phyloP scores from a whole-genome alignment of 129 eudicot genomes.

The Lonicera japonica region DNA sequence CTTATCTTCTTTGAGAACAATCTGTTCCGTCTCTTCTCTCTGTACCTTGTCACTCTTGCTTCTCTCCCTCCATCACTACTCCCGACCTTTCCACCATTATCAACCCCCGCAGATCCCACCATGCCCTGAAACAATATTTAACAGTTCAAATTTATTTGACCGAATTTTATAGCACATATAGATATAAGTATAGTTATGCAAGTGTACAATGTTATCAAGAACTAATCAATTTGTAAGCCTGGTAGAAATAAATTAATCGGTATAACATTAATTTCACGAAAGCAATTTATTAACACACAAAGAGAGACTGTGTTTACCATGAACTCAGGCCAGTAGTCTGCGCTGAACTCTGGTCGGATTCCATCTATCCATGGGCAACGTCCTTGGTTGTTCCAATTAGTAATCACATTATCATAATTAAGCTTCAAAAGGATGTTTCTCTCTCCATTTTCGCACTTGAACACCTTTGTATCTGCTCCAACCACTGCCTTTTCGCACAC shows the following conservation, averaged over 20 bases:
- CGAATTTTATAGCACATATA: not conserved
- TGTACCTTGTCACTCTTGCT: slow-evolving; percentile 84
- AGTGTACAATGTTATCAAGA: too few relatives aligned
- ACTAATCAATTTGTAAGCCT: too few relatives aligned
- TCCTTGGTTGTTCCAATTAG: slow-evolving; percentile 67
- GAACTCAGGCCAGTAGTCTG: slow-evolving; percentile 57
- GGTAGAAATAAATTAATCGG: too few relatives aligned
- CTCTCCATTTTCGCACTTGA: slow-evolving; percentile 11
- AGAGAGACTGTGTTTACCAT: slow-evolving; percentile 27
- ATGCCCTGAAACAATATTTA: slow-evolving; percentile 24
- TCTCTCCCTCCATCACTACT: slow-evolving; percentile 63
- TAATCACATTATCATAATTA: slow-evolving; percentile 59
- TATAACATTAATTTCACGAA: too few relatives aligned
- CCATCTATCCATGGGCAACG: slow-evolving; percentile 81
- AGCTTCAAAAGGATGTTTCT: slow-evolving; percentile 47
- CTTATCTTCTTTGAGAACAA: slow-evolving; percentile 85
- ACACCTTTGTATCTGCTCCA: slow-evolving; percentile 11
- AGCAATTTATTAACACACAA: too few relatives aligned
- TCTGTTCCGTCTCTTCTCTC: slow-evolving; percentile 86
- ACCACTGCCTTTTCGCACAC: slow-evolving; percentile 21
- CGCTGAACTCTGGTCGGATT: slow-evolving; percentile 49
- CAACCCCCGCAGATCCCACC: slow-evolving; percentile 9
- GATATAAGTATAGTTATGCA: too few relatives aligned
- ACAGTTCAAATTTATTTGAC: not conserved
- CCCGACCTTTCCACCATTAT: slow-evolving; percentile 22